phyloP scores from a whole-genome alignment of 1,284 basidiomycete species.

The Neonothopanus nambi region DNA sequence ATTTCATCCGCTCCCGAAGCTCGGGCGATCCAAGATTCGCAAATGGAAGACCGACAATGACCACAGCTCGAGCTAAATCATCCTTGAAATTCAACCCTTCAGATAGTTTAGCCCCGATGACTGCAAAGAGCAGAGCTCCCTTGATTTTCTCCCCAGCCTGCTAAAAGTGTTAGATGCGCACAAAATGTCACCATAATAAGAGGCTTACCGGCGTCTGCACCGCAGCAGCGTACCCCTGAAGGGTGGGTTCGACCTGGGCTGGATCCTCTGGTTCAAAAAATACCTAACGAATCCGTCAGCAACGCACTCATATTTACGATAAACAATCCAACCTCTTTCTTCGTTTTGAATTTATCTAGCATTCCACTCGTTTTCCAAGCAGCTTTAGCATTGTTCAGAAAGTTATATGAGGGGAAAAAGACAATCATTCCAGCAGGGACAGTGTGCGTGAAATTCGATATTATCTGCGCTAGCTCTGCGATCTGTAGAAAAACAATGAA shows the following conservation, averaged over 20 bases:
- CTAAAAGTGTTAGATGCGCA: slow-evolving; percentile 18
- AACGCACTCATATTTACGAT: background rate
- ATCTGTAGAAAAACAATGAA: slow-evolving; percentile 51
- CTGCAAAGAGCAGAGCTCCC: slow-evolving; percentile 86
- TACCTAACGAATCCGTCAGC: slow-evolving; percentile 46
- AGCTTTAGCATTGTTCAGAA: slow-evolving; percentile 68
- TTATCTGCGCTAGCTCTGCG: slow-evolving; percentile 80
- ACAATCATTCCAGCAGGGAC: slow-evolving; percentile 90
- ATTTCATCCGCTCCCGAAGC: slow-evolving; percentile 88
- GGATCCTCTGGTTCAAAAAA: slow-evolving; percentile 88
- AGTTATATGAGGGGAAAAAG: slow-evolving; percentile 92
- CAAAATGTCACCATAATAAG: slow-evolving; percentile 6
- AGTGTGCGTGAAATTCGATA: slow-evolving; percentile 78
- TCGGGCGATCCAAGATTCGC: slow-evolving; percentile 91
- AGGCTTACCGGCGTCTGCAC: slow-evolving; percentile 28
- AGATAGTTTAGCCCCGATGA: slow-evolving; percentile 95
- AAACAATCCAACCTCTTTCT: slow-evolving; percentile 61
- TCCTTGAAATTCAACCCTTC: slow-evolving; percentile 97
- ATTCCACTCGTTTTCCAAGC: slow-evolving; percentile 69
- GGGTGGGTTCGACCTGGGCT: slow-evolving; percentile 73
- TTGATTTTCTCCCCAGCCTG: slow-evolving; percentile 21
- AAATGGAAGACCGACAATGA: slow-evolving; percentile 92
- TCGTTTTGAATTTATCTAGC: slow-evolving; percentile 61
- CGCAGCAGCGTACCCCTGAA: slow-evolving; percentile 78
- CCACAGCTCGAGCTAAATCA: slow-evolving; percentile 84